phyloP scores from a whole-genome alignment of 352 stramenopile genomes.

The Globisporangium nodosum region DNA sequence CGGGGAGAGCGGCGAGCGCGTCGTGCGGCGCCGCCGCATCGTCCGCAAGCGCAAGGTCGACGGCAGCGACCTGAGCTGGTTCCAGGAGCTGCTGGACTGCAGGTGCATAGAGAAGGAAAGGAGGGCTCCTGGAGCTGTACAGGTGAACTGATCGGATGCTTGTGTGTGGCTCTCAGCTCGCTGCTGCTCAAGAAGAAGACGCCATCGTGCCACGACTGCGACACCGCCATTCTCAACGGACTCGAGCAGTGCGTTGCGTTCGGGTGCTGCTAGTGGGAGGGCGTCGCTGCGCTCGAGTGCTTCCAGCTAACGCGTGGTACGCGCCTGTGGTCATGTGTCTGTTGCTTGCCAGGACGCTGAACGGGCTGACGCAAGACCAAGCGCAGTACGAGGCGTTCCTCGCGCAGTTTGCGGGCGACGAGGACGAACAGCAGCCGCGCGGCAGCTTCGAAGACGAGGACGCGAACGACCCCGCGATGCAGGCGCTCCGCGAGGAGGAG shows the following conservation, averaged over 20 bases:
- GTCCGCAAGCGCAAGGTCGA: conserved; percentile 66
- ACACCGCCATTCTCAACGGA: conserved; percentile 36
- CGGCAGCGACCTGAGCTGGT: conserved; percentile 73
- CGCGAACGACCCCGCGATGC: conserved; percentile 40
- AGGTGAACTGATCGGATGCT: neutral
- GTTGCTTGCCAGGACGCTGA: conserved; percentile 25
- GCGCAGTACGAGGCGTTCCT: conserved; percentile 58
- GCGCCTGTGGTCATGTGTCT: neutral
- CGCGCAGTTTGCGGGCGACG: conserved; percentile 33
- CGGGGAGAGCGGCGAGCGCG: conserved; percentile 10
- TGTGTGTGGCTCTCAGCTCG: conserved; percentile 26
- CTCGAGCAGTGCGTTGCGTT: conserved; percentile 43
- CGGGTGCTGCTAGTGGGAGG: neutral
- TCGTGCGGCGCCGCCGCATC: conserved; percentile 46
- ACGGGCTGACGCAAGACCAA: conserved; percentile 34
- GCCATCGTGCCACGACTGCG: conserved; percentile 71
- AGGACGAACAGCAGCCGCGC: conserved; percentile 28
- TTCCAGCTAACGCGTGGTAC: neutral
- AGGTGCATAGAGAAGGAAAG: conserved; percentile 24
- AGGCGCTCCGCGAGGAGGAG: conserved; percentile 61
- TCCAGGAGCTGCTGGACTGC: conserved; percentile 76
- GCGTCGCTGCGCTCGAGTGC: too few species aligned
- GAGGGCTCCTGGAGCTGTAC: neutral
- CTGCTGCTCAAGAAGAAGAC: conserved; percentile 65
- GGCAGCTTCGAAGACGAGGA: conserved; percentile 23